Evolutionary conservation across 306 rosid genomes (phyloP).

Genomic region (Luffa aegyptiaca): DNA sequence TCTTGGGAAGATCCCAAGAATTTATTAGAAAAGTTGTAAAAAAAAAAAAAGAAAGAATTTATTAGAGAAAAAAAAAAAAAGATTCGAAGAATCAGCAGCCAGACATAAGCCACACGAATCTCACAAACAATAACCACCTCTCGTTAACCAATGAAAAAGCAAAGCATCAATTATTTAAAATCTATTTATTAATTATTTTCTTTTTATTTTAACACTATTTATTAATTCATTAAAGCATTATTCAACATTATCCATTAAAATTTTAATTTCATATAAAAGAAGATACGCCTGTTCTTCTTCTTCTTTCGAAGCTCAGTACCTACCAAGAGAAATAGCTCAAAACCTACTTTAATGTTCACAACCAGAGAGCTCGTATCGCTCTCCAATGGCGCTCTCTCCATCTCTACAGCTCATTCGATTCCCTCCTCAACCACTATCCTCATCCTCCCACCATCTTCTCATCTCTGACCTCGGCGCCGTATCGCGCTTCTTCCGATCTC

Average conservation of each 20-base stretch:
- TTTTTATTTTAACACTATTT: not conserved
- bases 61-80: not conserved
- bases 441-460: constrained; percentile 27
- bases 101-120: not conserved
- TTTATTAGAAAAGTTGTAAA: no score
- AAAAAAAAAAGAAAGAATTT: no score
- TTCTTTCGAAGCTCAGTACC: not conserved
- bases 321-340: not conserved
- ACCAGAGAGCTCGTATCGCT: constrained; percentile 8
- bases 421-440: constrained; percentile 31
- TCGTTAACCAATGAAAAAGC: not conserved
- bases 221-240: not conserved
- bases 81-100: not conserved
- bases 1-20: no score
- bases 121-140: not conserved
- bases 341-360: constrained; percentile 29
- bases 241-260: not conserved
- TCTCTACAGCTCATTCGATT: constrained; percentile 35
- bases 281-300: not conserved
- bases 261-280: not conserved
- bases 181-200: no score
- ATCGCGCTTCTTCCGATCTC: constrained; percentile 19
- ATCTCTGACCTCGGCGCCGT: constrained; percentile 25
- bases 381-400: constrained; percentile 45
- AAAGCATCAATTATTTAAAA: not conserved